These are phyloP conservation scores for Colletotrichum neosansevieriae DNA, from an alignment of 2,329 filamentous ascomycete species.

Conservation along the genomic window DNA sequence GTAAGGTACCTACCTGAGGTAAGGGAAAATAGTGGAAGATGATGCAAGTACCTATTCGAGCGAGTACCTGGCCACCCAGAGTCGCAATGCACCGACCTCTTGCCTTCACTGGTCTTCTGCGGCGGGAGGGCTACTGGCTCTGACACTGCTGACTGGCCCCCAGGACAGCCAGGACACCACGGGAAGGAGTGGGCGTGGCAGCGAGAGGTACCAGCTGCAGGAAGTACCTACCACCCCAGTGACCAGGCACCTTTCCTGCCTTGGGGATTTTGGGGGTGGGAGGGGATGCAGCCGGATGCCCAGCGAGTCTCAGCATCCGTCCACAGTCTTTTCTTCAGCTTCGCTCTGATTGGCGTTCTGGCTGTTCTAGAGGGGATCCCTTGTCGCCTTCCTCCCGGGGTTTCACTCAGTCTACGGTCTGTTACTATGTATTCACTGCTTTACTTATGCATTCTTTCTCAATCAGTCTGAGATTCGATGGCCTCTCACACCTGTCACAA, in stretches of 20 bases:
- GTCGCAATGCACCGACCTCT: conserved; percentile 1
- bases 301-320: conserved; percentile 39
- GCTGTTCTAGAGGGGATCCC: conserved; percentile 1
- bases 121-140: too few species aligned
- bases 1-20: background rate
- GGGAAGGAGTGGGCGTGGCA: background rate
- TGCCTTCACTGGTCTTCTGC: background rate
- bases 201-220: background rate
- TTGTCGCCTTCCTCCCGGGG: conserved; percentile 12
- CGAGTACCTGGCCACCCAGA: background rate
- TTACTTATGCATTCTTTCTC: too few species aligned
- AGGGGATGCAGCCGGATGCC: conserved; percentile 34
- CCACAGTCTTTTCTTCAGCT: background rate
- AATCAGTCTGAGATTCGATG: too few species aligned
- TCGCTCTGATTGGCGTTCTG: conserved; percentile 16
- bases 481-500: conserved; percentile 1
- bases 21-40: background rate
- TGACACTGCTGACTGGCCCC: background rate
- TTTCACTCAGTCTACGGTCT: background rate
- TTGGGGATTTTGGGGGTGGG: background rate
- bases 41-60: background rate
- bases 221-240: background rate
- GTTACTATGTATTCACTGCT: too few species aligned
- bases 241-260: conserved; percentile 3
- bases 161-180: too few species aligned